Evolutionary conservation across 129 eudicot genomes (phyloP), one percentile per base, ranked within the genome.

Genomic region (Solidago caesia): DNA sequence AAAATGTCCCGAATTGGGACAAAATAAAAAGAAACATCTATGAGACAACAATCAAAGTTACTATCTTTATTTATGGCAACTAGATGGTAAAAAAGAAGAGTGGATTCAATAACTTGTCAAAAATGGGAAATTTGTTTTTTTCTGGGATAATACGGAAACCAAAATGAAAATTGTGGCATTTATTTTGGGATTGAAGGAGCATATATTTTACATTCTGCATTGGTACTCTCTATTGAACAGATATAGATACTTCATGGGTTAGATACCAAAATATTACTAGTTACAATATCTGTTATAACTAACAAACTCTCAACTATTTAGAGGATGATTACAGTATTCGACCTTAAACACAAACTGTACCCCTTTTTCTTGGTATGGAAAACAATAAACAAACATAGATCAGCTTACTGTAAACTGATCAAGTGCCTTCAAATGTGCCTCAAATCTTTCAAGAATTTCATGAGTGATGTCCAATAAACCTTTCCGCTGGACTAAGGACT

Each of bases 361-460:
- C 39, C 39, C 39, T 33, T 33, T 53, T 5, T 53, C 15, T 14
- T 53, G 59, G 57, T 13, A 81, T n/a, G 67, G 51, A 71, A 74
- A 55, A 64, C 27, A 13, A 33, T 66, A 12, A 64, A 75, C 14
- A 14, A 66, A 56, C 65, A 71, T 15, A 75, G 62, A 73, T 26
- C 75, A 59, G 51, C 87, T 15, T 82, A 92, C 98, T 83, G 88
- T 90, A 77, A 88, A 90, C 49, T 90, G 98, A 76, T 81, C 96
- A 70, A 58, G 67, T 5, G 98, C 98, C 84, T 80, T 86, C 78
- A 93, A 53, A 83, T 90, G 98, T 29, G 98, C 98, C 87, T 93
- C 98, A 6, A 93, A 80, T 87, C 96, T 84, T 85, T 93, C 98
- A 70, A 93, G 88, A 75, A 93, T 93, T 79, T 93, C 96, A 41